Percentiles rank a stretch among this genome's conserved stretches.
These are phyloP conservation scores for Eutrema yunnanense DNA, from an alignment of 345 rosid genomes.

Conservation along the genomic window DNA sequence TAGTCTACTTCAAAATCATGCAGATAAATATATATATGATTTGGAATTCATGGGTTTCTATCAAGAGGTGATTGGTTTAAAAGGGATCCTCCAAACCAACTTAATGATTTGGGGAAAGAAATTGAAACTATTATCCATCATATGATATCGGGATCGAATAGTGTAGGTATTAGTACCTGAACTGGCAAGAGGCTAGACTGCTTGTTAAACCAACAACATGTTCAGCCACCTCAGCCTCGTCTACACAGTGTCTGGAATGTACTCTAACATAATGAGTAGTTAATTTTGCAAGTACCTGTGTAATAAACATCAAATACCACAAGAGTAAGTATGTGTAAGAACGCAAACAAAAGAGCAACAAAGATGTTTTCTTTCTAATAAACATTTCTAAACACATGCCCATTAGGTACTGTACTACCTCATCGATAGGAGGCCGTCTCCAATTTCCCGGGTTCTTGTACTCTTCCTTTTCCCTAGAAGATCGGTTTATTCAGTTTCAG, in stretches of 20 bases:
- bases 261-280: constrained; percentile 62
- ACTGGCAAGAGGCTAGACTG: constrained; percentile 84
- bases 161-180: constrained; percentile 38
- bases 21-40: too few species aligned
- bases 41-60: not conserved
- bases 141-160: not conserved
- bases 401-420: constrained; percentile 38
- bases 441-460: constrained; percentile 68
- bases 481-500: constrained; percentile 16
- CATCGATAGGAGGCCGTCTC: constrained; percentile 82
- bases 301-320: not conserved
- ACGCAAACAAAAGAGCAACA: not conserved
- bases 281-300: constrained; percentile 75
- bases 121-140: not conserved
- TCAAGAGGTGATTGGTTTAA: not conserved
- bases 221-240: constrained; percentile 94
- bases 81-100: not conserved
- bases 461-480: constrained; percentile 66
- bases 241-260: constrained; percentile 78
- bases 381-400: not conserved
- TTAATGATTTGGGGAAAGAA: not conserved
- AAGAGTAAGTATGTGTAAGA: not conserved
- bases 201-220: constrained; percentile 78
- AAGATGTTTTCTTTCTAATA: not conserved
- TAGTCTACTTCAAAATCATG: not conserved